Evolutionary conservation across 2,329 filamentous ascomycete species (phyloP).

Genomic region (Huntiella savannae): DNA sequence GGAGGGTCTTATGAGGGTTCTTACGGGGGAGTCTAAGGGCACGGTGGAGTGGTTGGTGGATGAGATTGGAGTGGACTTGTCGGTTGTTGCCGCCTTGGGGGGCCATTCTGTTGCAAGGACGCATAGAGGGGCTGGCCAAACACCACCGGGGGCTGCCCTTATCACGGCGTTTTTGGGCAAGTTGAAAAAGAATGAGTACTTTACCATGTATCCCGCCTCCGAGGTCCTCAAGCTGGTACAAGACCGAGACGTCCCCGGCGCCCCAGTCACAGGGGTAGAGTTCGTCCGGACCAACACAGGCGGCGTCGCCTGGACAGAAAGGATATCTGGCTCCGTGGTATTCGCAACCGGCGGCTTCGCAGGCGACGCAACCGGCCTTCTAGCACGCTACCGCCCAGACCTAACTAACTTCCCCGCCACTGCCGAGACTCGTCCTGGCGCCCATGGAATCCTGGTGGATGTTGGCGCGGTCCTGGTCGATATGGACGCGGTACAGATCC

Average conservation of each 20-base stretch:
- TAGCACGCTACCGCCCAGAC: conserved; percentile 38
- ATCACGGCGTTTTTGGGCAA: conserved; percentile 32
- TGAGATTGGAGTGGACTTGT: conserved; percentile 37
- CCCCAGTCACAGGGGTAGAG: conserved; percentile 31
- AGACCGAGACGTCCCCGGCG: conserved; percentile 10
- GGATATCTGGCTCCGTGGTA: conserved; percentile 33
- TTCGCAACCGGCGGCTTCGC: conserved; percentile 44
- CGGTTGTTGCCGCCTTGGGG: conserved; percentile 37
- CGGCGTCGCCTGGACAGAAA: conserved; percentile 16
- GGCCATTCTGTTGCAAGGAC: conserved; percentile 38
- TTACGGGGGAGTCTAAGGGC: conserved; percentile 28
- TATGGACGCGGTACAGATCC: conserved; percentile 41
- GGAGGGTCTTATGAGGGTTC: conserved; percentile 26
- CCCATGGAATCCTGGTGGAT: conserved; percentile 25
- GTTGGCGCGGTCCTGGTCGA: conserved; percentile 27
- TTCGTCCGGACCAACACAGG: conserved; percentile 19
- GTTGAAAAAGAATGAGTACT: conserved; percentile 28
- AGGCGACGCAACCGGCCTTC: conserved; percentile 37
- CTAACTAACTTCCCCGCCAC: conserved; percentile 41
- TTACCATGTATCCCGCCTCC: conserved; percentile 31
- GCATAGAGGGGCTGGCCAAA: conserved; percentile 35
- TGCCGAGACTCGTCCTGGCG: conserved; percentile 37
- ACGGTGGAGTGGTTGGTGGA: conserved; percentile 39
- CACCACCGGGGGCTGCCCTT: conserved; percentile 40
- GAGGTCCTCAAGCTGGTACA: conserved; percentile 33